A percentile compares a stretch with the other conserved stretches of the same genome.
phyloP scores from a whole-genome alignment of 2,329 filamentous ascomycete genomes.

The Allantophomopsis cytisporea region DNA sequence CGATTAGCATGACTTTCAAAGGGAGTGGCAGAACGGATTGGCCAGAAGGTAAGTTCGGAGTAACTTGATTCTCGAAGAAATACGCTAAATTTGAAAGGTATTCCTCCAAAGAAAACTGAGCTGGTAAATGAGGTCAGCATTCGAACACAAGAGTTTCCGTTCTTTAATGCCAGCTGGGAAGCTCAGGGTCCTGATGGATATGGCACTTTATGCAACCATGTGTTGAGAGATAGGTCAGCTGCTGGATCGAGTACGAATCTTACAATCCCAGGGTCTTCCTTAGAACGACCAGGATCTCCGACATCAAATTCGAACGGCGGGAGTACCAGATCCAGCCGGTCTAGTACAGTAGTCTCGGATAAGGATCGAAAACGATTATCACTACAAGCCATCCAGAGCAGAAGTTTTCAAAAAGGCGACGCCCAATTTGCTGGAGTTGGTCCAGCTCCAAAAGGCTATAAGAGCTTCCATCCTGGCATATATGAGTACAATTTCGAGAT shows the following conservation, averaged over 20 bases:
- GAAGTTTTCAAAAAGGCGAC: conserved; percentile 56
- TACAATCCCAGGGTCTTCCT: neutral
- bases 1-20: conserved; percentile 73
- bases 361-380: conserved; percentile 40
- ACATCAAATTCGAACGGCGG: conserved; percentile 3
- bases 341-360: conserved; percentile 10
- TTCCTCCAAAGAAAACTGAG: conserved; percentile 76
- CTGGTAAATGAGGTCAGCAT: conserved; percentile 75
- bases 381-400: conserved; percentile 48
- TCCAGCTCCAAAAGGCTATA: conserved; percentile 54
- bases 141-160: conserved; percentile 78
- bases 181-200: conserved; percentile 42
- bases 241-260: conserved; percentile 14
- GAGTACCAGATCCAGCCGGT: conserved; percentile 5
- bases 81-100: conserved; percentile 32
- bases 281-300: conserved; percentile 4
- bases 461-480: conserved; percentile 40
- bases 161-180: conserved; percentile 69
- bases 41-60: conserved; percentile 63
- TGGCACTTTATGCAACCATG: conserved; percentile 48
- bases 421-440: conserved; percentile 29
- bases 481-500: conserved; percentile 57
- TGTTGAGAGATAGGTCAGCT: conserved; percentile 15
- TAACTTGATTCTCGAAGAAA: conserved; percentile 2
- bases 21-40: conserved; percentile 85